A percentile compares a stretch with the other conserved stretches of the same genome.
Evolutionary conservation across 352 stramenopile genomes (phyloP).

Genomic region (Peronospora farinosa): DNA sequence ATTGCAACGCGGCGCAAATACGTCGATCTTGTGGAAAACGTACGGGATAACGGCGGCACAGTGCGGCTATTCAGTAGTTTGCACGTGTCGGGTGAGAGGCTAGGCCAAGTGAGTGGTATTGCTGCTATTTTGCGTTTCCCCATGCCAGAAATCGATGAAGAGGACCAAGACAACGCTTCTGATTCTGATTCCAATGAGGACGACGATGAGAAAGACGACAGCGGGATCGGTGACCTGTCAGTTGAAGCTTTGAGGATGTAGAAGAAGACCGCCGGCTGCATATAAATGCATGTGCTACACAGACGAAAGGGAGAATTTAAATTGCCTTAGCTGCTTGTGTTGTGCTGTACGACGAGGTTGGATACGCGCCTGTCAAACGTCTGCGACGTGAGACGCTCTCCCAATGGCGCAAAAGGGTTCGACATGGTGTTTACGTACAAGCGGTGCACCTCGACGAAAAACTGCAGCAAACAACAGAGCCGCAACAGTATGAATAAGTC

Average conservation of each 20-base stretch:
- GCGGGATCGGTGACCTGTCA: conserved; percentile 57
- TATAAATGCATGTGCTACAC: conserved; percentile 10
- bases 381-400: conserved; percentile 73
- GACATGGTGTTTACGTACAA: conserved; percentile 85
- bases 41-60: conserved; percentile 85
- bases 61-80: conserved; percentile 93
- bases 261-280: background rate
- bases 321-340: conserved; percentile 30
- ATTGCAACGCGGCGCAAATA: conserved; percentile 88
- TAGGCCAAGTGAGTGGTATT: conserved; percentile 91
- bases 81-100: conserved; percentile 93
- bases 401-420: conserved; percentile 78
- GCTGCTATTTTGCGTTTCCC: conserved; percentile 94
- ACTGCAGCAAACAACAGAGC: conserved; percentile 30
- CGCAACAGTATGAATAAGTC: conserved; percentile 5
- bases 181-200: conserved; percentile 28
- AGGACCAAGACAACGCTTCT: conserved; percentile 66
- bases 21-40: conserved; percentile 91
- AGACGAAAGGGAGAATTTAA: conserved; percentile 3
- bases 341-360: conserved; percentile 71
- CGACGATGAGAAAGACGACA: conserved; percentile 35
- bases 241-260: conserved; percentile 60
- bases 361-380: conserved; percentile 77
- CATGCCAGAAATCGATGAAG: conserved; percentile 93
- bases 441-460: conserved; percentile 79